Evolutionary conservation across 2,329 filamentous ascomycete genomes (phyloP), one percentile per base, ranked within the genome.

Genomic region (Simplicillium sp.): DNA sequence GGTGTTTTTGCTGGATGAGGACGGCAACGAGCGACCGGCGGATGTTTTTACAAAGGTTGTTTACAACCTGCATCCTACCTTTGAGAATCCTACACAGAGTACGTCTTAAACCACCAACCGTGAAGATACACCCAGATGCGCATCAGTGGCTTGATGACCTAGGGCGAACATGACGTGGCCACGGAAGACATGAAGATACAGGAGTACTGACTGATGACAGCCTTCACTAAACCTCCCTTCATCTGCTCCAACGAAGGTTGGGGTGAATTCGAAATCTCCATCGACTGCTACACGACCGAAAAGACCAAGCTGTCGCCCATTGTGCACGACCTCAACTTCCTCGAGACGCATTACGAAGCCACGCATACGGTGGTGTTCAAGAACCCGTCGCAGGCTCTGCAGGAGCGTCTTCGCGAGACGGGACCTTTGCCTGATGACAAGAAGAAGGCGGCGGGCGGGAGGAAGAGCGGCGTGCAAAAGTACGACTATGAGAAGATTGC

Each of bases 231-330:
- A 49, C 78, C 88, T 1, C 92, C 92, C 0, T 98, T 97, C 68
- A 75, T 75, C 49, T 94, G 94, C 63, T 72, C 80, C 48, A 94
- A 98, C 64, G 86, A 96, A 65, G 92, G 92, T 51, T 98, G 92
- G 92, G 92, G 92, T 56, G 92, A 97, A 67, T 98, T 98, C 60
- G 92, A 97, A 59, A 90, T 98, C 80, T 73, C 71, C 37, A 92
- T 97, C 55, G 79, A 85, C 46, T 75, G 94, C 51, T 84, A 81
- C 56, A 85, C 84, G 34, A 80, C 84, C 25, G 87, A 92, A 64
- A 96, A 96, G 71, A 83, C 82, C 43, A 90, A 95, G 56, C 77
- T 87, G 55, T 71, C 76, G 12, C 60, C 59, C 45, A 72, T 98
- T 48, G 66, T 72, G 38, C 92, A 98, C 62, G 92, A 98, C 58